A percentile compares a stretch with the other conserved stretches of the same genome.
Evolutionary conservation across 2,329 filamentous ascomycete genomes (phyloP).

Genomic region (Pseudogymnoascus sp.): DNA sequence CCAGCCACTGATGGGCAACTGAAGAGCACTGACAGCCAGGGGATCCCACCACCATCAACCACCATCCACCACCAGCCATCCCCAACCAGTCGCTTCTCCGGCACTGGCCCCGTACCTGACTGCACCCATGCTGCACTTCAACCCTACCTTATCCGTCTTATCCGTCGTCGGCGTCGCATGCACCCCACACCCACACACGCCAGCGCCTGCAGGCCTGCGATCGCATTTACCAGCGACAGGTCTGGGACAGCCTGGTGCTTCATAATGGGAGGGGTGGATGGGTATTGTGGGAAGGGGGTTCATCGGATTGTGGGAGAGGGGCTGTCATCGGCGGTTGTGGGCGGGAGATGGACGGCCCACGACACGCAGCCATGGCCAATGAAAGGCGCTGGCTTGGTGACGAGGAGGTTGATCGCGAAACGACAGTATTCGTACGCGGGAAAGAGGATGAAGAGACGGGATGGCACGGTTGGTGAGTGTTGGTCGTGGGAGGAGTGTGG

Average conservation of each 20-base stretch:
- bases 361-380: background rate
- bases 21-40: background rate
- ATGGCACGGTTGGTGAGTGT: background rate
- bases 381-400: background rate
- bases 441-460: background rate
- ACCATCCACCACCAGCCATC: background rate
- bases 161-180: background rate
- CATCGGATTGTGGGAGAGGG: background rate
- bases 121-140: background rate
- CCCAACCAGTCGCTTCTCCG: background rate
- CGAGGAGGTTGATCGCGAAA: background rate
- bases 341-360: background rate
- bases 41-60: background rate
- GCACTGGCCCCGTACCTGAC: background rate
- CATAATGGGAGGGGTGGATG: background rate
- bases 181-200: background rate
- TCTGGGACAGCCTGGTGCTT: conserved; percentile 7
- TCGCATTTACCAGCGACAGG: conserved; percentile 7
- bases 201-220: background rate
- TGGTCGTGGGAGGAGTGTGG: background rate
- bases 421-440: background rate
- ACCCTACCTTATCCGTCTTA: background rate
- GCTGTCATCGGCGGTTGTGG: background rate
- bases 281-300: background rate
- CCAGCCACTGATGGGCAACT: background rate